Evolutionary conservation across 139 green algal species (phyloP).

Genomic region (Yamagishiella unicocca): DNA sequence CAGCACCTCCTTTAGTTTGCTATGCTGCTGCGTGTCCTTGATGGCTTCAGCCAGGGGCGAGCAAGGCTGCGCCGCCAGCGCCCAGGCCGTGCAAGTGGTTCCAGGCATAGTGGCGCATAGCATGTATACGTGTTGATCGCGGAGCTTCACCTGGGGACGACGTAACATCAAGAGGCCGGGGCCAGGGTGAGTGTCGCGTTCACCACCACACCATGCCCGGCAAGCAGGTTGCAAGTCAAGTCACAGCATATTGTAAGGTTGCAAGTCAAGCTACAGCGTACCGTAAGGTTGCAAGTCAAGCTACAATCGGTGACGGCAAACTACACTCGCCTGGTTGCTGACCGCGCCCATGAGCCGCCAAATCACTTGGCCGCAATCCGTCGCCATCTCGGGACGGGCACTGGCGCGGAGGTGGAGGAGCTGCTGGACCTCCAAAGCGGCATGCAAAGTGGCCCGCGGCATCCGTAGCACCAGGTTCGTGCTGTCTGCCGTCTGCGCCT

Average conservation of each 20-base stretch:
- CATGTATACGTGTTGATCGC: slow-evolving; percentile 20
- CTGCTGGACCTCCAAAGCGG: slow-evolving; percentile 33
- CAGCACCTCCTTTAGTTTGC: neutral
- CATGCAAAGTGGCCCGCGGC: neutral
- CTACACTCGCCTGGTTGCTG: neutral
- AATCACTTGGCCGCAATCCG: neutral
- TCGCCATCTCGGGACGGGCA: neutral
- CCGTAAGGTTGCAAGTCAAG: neutral
- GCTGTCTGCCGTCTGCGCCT: neutral
- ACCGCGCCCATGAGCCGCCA: neutral
- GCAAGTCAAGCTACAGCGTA: neutral
- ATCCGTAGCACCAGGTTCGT: neutral
- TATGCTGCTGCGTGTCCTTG: neutral
- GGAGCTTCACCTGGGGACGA: slow-evolving; percentile 34
- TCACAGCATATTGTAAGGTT: neutral
- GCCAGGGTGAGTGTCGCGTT: too few species aligned
- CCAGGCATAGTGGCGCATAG: neutral
- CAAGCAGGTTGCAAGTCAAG: too few species aligned
- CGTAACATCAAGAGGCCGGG: neutral
- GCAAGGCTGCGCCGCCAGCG: neutral
- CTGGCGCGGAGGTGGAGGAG: neutral
- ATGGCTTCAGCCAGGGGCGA: neutral
- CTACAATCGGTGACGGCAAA: neutral
- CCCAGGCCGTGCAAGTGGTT: neutral
- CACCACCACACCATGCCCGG: too few species aligned